These are phyloP conservation scores for Mycena floridula DNA, from an alignment of 768 basidiomycete genomes.

Conservation along the genomic window DNA sequence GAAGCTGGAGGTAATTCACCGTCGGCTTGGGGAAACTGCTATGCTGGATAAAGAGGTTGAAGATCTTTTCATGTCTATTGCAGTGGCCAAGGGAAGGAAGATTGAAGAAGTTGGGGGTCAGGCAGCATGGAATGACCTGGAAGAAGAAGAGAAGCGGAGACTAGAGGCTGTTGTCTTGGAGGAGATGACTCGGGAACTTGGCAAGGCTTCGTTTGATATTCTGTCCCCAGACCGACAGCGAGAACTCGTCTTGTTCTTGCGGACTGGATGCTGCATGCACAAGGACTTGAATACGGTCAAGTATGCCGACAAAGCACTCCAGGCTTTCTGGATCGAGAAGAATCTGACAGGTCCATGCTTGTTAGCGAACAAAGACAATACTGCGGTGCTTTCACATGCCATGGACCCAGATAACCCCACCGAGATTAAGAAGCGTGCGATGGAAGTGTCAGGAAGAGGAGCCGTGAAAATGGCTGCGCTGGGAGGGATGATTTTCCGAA, in stretches of 20 bases:
- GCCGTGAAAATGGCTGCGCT: constrained; percentile 9
- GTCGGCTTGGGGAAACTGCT: constrained; percentile 9
- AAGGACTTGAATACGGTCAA: constrained; percentile 21
- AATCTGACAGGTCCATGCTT: constrained; percentile 7
- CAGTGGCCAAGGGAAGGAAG: not conserved
- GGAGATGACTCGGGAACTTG: constrained; percentile 7
- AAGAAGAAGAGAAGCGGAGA: constrained; percentile 7
- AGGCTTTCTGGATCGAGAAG: constrained; percentile 7
- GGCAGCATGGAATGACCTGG: constrained; percentile 9
- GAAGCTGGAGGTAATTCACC: not conserved
- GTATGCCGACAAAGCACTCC: constrained; percentile 12
- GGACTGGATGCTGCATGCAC: constrained; percentile 24
- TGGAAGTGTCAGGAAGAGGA: constrained; percentile 9
- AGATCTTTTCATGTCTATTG: constrained; percentile 2
- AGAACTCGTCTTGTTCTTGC: constrained; percentile 11
- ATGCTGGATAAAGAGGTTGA: constrained; percentile 1
- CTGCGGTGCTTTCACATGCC: constrained; percentile 8
- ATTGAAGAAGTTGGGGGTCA: constrained; percentile 10
- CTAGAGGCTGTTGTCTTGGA: not conserved
- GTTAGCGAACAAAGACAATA: constrained; percentile 21
- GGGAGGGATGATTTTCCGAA: constrained; percentile 11
- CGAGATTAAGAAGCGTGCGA: constrained; percentile 2
- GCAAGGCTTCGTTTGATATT: constrained; percentile 9
- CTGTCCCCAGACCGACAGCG: constrained; percentile 9
- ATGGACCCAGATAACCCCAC: not conserved